Evolutionary conservation across 139 green algal genomes (phyloP).

Genomic region (Zygnema cylindricum): DNA sequence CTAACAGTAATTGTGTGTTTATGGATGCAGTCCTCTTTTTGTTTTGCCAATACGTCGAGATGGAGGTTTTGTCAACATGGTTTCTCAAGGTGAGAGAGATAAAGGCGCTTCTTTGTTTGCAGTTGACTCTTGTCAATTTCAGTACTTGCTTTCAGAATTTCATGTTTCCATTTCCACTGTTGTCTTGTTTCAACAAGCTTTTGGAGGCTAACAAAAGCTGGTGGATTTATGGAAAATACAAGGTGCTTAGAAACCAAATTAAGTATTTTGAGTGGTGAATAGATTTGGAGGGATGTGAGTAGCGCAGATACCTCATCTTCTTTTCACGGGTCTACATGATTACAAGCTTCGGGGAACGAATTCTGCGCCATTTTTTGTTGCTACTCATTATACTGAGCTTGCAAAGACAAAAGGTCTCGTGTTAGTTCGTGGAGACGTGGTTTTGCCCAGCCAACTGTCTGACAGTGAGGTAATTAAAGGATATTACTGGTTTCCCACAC

Average conservation of each 20-base stretch:
- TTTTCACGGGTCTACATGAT: conserved; percentile 64
- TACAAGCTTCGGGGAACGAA: conserved; percentile 55
- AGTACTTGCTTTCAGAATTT: no score
- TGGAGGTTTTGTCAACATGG: conserved; percentile 45
- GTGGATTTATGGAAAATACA: no score
- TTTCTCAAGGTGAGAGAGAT: conserved; percentile 36
- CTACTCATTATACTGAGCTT: conserved; percentile 63
- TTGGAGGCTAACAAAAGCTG: no score
- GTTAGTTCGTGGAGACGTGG: conserved; percentile 61
- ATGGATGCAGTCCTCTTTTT: conserved; percentile 34
- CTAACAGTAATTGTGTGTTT: background rate
- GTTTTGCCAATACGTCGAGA: conserved; percentile 26
- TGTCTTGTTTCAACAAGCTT: no score
- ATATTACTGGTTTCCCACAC: no score
- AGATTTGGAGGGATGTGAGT: conserved; percentile 17
- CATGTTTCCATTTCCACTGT: no score
- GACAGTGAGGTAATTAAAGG: conserved; percentile 60
- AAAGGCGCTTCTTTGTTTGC: no score
- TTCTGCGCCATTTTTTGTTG: conserved; percentile 51
- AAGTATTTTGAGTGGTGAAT: conserved; percentile 7
- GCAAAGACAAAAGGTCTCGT: conserved; percentile 58
- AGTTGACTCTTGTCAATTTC: no score
- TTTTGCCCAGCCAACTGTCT: conserved; percentile 39
- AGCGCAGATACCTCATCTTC: conserved; percentile 61
- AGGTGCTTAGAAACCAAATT: no score